These are phyloP conservation scores for Oryza coarctata DNA, from an alignment of 176 grass and related monocot genomes.

Conservation along the genomic window DNA sequence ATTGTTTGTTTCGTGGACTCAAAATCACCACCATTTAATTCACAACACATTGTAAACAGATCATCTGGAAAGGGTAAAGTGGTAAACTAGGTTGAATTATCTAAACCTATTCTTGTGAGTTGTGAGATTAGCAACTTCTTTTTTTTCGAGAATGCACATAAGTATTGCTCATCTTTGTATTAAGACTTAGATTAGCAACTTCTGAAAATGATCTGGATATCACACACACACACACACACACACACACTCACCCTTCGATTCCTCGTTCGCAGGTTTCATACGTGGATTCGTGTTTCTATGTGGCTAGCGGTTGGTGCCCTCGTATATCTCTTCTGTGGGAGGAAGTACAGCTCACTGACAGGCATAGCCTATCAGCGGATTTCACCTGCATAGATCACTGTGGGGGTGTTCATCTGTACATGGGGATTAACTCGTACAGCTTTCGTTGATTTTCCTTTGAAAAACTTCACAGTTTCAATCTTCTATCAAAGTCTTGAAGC, in stretches of 20 bases:
- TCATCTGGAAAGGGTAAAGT: neutral
- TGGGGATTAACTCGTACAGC: neutral
- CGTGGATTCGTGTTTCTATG: conserved; percentile 74
- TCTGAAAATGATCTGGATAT: conserved; percentile 7
- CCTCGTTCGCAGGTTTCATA: conserved; percentile 42
- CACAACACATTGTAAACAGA: neutral
- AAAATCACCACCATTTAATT: neutral
- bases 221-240: conserved; percentile 11
- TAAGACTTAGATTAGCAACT: conserved; percentile 11
- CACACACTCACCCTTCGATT: conserved; percentile 3
- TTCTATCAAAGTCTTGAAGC: neutral
- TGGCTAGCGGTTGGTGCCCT: conserved; percentile 62
- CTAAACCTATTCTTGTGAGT: neutral
- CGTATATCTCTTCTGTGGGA: conserved; percentile 74
- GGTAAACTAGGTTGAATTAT: neutral
- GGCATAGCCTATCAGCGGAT: conserved; percentile 44
- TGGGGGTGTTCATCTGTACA: neutral
- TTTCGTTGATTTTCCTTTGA: neutral
- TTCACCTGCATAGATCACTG: conserved; percentile 13
- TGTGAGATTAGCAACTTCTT: conserved; percentile 11
- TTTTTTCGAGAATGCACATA: no score
- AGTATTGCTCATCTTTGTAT: no score
- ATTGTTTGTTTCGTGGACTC: neutral
- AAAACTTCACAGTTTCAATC: neutral
- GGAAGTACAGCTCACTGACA: conserved; percentile 53